Evolutionary conservation across 805 yeast genomes (phyloP), one percentile per base, ranked within the genome.

Genomic region (Lachancea lanzarotensis): DNA sequence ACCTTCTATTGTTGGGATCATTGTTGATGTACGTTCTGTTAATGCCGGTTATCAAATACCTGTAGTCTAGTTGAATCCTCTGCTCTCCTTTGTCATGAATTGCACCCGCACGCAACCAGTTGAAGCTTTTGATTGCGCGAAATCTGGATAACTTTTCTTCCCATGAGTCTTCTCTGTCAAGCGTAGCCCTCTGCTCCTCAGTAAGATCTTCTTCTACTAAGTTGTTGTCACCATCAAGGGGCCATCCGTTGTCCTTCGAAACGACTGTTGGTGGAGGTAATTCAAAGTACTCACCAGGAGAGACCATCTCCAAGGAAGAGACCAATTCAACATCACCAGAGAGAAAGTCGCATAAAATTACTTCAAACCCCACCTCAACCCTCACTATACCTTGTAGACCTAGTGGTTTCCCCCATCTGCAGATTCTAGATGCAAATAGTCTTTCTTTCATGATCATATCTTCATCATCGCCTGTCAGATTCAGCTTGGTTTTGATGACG

Each of bases 301-400:
- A 58, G 2, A 63, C 54, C 36, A 76, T 48, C 0, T 76, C 65
- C 3, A 71, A 62, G 52, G 72, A 75, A 1, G 75, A 69, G 6
- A 78, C 68, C 29, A 79, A 49, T 45, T 70, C 70, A 5, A 77
- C 37, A 45, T 74, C 71, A n/a, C 68, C 71, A 29, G 56, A 53
- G n/a, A 55, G 45, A 59, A 81, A 79, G 53, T 79, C 78, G 62
- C 86, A 81, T 11, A 80, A 44, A 11, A 80, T 68, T n/a, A 79
- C 68, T 56, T 80, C 86, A 56, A 70, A 81, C 0, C 84, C 84
- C 36, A 76, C 63, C 54, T 81, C 85, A 16, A 79, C 66, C 51
- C 86, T 64, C 5, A 81, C 63, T 19, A 71, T 63, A 0, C 85
- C 86, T 57, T 80, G 82, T 18, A 81, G 60, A 0, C 81, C 81